Conservation (phyloP, 306 rosid species). For the Gastrolobium villosum region DNA sequence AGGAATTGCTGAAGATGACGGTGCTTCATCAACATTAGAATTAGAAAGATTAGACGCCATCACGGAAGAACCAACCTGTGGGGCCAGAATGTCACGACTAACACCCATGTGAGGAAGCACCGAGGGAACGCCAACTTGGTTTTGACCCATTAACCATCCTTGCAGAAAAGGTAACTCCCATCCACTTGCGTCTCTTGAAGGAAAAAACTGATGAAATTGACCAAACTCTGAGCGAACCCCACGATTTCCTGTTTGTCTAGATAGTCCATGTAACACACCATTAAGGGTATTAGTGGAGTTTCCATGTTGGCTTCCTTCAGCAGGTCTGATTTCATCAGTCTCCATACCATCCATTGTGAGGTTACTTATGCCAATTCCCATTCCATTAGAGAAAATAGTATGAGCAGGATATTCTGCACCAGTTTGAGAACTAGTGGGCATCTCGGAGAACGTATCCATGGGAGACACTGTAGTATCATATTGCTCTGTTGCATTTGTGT, state of each 20-base stretch:
- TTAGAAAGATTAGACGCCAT: conserved; percentile 38
- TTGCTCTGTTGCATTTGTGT: conserved; percentile 78
- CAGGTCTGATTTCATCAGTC: conserved; percentile 55
- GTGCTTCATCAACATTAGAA: conserved; percentile 47
- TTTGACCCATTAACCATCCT: conserved; percentile 96
- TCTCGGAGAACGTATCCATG: conserved; percentile 63
- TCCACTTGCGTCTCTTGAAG: conserved; percentile 68
- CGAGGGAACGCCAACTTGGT: conserved; percentile 75
- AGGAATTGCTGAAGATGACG: conserved; percentile 64
- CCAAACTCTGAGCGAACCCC: conserved; percentile 53
- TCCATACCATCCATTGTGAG: conserved; percentile 59
- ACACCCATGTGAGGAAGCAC: conserved; percentile 62
- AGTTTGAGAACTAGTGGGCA: conserved; percentile 51
- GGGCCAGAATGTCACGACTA: conserved; percentile 49
- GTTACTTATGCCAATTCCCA: conserved; percentile 52
- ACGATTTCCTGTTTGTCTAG: conserved; percentile 53
- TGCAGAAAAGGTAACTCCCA: conserved; percentile 97
- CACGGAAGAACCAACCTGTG: conserved; percentile 48
- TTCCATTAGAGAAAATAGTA: conserved; percentile 53
- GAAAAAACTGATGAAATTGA: conserved; percentile 59
- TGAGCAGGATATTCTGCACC: conserved; percentile 45
- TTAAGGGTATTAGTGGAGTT: conserved; percentile 53
- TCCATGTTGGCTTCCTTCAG: conserved; percentile 51
- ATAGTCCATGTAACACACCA: conserved; percentile 51
- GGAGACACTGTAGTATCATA: conserved; percentile 76